Evolutionary conservation across 2,329 filamentous ascomycete genomes (phyloP), one percentile per base, ranked within the genome.

Genomic region (Exophiala viscosa): DNA sequence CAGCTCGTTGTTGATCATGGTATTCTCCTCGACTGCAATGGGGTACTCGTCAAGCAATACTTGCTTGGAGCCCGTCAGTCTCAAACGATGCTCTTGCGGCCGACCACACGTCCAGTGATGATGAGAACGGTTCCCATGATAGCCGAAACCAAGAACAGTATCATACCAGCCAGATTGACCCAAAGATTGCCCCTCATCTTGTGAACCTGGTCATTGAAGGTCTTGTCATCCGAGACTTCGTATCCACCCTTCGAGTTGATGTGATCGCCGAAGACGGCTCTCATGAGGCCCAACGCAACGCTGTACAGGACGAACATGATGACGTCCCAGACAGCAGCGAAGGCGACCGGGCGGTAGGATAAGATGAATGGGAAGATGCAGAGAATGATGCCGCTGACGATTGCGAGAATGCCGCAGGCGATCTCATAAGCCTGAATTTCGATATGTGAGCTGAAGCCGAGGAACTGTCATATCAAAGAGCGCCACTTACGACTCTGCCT

Each of bases 341-440:
- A 43, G 14, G 52, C 52, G 13, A 55, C 52, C 9, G 52, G 52
- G 33, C 48, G 48, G 39, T 55, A 55, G 20, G 52, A 55, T 15
- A 48, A 18, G n/a, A 36, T 38, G 44, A 51, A 40, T 9, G 47
- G 52, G 11, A 55, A 42, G n/a, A 45, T 5, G 32, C 28, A 43
- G 6, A 52, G 32, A 17, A 18, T 38, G 15, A 49, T 14, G 7
- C 40, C 52, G 10, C 48, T 52, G 35, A 52, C 10, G 39, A 52
- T 38, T 7, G 44, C 35, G 33, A 55, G 11, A 13, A 33, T 14
- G 8, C 48, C 52, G 34, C 52, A 33, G 1, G 44, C 48, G 23
- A 55, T 17, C 13, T 55, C 48, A 18, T 20, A 55, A 43, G 3
- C 11, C 11, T 41, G 15, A 6, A 5, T 9, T 41, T 35, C 84